Conservation (phyloP, 805 yeast species). For the Kuraishia ogatae region DNA sequence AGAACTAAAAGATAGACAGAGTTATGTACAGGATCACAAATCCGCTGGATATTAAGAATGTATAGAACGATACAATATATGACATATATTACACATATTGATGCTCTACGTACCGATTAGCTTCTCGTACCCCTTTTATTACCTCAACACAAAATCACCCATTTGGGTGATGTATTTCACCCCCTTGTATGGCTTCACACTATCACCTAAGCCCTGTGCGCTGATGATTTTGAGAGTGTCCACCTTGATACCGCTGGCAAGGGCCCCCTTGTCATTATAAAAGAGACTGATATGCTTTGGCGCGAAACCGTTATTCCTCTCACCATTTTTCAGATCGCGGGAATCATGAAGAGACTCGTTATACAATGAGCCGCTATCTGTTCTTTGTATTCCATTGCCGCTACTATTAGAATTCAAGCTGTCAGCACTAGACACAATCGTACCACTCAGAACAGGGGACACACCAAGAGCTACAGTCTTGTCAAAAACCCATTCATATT, state of each 20-base stretch:
- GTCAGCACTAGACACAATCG: slow-evolving; percentile 19
- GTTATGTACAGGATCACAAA: neutral
- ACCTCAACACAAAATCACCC: slow-evolving; percentile 46
- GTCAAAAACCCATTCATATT: slow-evolving; percentile 65
- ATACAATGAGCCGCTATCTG: neutral
- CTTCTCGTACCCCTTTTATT: neutral
- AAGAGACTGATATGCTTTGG: slow-evolving; percentile 40
- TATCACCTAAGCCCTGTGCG: slow-evolving; percentile 48
- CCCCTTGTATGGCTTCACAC: slow-evolving; percentile 80
- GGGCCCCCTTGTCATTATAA: slow-evolving; percentile 55
- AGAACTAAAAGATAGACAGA: slow-evolving; percentile 7
- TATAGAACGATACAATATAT: neutral
- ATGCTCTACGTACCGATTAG: no score
- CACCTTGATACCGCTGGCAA: slow-evolving; percentile 71
- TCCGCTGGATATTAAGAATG: neutral
- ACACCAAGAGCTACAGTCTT: slow-evolving; percentile 52
- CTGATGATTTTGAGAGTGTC: slow-evolving; percentile 51
- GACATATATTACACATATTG: no score
- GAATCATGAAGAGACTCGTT: neutral
- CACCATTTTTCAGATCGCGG: neutral
- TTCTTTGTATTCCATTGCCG: neutral
- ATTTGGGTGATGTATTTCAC: slow-evolving; percentile 71
- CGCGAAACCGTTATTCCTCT: slow-evolving; percentile 8
- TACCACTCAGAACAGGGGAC: slow-evolving; percentile 59
- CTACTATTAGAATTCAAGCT: neutral